Conservation (phyloP, 2,329 filamentous ascomycete species). For the Emericellopsis cladophorae region DNA sequence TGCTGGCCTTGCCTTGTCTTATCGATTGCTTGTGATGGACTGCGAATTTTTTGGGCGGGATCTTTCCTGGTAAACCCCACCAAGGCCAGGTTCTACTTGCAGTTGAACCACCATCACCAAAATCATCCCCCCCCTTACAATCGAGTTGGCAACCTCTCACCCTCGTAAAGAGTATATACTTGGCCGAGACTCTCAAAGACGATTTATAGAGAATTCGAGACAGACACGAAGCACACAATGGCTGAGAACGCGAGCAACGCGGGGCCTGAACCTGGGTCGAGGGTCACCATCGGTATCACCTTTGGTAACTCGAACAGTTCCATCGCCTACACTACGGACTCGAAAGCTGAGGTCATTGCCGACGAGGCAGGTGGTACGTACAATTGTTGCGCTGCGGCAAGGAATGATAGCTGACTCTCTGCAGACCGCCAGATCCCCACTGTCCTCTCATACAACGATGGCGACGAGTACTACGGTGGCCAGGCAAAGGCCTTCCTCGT, state of each 20-base stretch:
- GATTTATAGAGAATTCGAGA: neutral
- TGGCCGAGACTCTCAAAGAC: neutral
- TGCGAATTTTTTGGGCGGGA: neutral
- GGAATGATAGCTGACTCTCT: neutral
- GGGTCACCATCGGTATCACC: constrained; percentile 80
- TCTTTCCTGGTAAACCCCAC: too few relatives aligned
- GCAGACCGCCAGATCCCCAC: constrained; percentile 93
- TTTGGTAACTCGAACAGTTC: constrained; percentile 99
- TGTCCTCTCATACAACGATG: constrained; percentile 85
- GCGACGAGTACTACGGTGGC: constrained; percentile 91
- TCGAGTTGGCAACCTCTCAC: neutral
- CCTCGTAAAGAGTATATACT: neutral
- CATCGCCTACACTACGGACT: constrained; percentile 85
- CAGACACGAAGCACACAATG: constrained; percentile 18
- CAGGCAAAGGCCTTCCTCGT: constrained; percentile 92
- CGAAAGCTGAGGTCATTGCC: constrained; percentile 94
- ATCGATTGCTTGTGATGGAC: neutral
- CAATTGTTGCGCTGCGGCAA: neutral
- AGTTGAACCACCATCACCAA: neutral
- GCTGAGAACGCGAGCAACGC: constrained; percentile 31
- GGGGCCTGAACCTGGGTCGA: constrained; percentile 40
- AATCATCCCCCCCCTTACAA: too few relatives aligned
- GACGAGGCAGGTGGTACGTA: constrained; percentile 89
- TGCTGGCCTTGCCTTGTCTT: neutral
- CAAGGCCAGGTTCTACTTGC: too few relatives aligned